Evolutionary conservation across 495 filamentous ascomycete genomes (phyloP).

Genomic region (Daldinia vernicosa): DNA sequence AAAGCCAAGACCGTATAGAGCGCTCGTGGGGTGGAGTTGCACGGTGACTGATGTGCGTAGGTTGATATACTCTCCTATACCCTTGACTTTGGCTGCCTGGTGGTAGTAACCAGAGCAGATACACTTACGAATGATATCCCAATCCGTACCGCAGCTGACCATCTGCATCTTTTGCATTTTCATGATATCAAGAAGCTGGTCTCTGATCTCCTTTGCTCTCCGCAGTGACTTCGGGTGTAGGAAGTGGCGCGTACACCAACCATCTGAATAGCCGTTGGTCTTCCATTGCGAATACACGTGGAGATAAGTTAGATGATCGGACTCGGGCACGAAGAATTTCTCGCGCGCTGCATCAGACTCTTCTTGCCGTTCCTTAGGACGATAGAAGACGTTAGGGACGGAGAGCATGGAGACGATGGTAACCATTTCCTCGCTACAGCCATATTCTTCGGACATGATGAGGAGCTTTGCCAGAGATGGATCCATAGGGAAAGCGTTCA

Average conservation of each 20-base stretch:
- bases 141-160: conserved; percentile 91
- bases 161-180: conserved; percentile 89
- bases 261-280: conserved; percentile 85
- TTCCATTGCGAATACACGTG: conserved; percentile 98
- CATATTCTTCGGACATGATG: conserved; percentile 85
- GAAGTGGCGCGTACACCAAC: conserved; percentile 93
- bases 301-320: conserved; percentile 93
- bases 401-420: conserved; percentile 99
- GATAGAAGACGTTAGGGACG: conserved; percentile 95
- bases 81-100: conserved; percentile 96
- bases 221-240: conserved; percentile 91
- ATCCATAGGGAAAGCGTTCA: conserved; percentile 98
- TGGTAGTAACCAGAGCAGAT: conserved; percentile 99
- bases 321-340: conserved; percentile 98
- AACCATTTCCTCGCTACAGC: conserved; percentile 96
- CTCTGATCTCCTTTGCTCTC: conserved; percentile 89
- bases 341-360: conserved; percentile 97
- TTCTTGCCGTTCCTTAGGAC: conserved; percentile 95
- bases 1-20: conserved; percentile 90
- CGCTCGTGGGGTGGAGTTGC: conserved; percentile 91
- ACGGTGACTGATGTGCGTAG: conserved; percentile 92
- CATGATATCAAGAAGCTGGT: conserved; percentile 96
- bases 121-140: conserved; percentile 94
- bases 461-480: conserved; percentile 92
- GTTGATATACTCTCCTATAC: conserved; percentile 97